Conservation (phyloP, 2,329 filamentous ascomycete genomes). For the Bretziella fagacearum region DNA sequence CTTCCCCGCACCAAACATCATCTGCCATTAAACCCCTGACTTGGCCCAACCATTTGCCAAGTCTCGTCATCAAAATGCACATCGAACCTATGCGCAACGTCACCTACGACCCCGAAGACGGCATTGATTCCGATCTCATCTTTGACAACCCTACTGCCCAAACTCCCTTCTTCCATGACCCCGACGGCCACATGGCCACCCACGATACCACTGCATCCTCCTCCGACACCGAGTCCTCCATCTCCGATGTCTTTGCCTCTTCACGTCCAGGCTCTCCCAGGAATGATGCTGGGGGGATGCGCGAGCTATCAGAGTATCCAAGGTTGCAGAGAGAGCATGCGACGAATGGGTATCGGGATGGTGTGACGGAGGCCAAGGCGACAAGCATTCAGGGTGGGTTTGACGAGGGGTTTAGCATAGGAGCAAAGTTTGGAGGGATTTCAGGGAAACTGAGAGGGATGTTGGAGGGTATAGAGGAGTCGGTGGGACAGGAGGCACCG, state of each 20-base stretch:
- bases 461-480: constrained; percentile 51
- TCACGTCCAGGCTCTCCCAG: background rate
- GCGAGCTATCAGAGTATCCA: constrained; percentile 46
- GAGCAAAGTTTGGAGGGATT: constrained; percentile 59
- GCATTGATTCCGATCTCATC: constrained; percentile 3
- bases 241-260: constrained; percentile 13
- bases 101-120: constrained; percentile 4
- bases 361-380: constrained; percentile 59
- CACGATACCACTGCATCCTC: background rate
- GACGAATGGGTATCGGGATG: constrained; percentile 82
- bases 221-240: background rate
- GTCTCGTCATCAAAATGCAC: constrained; percentile 3
- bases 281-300: background rate
- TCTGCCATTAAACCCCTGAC: constrained; percentile 1
- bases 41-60: background rate
- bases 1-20: background rate
- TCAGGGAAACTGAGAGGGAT: constrained; percentile 62
- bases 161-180: background rate
- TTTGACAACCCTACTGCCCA: background rate
- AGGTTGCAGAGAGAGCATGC: constrained; percentile 60
- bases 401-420: constrained; percentile 75
- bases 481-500: constrained; percentile 22
- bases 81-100: constrained; percentile 8
- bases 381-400: constrained; percentile 70
- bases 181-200: background rate